These are phyloP conservation scores for Parietaria judaica DNA, from an alignment of 306 rosid genomes.

Conservation along the genomic window DNA sequence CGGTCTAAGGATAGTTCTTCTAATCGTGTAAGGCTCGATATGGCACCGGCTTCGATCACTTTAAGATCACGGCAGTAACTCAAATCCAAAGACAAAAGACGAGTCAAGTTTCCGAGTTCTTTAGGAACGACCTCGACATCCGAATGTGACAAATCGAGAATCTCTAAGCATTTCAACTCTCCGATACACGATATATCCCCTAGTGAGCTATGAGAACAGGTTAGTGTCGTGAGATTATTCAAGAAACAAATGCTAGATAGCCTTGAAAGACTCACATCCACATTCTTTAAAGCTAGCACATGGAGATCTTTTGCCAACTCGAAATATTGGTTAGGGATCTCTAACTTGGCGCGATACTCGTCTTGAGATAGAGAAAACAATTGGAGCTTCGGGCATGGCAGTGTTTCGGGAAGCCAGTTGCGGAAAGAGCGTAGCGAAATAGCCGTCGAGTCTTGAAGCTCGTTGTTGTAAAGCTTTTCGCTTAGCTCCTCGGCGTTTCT, in stretches of 20 bases:
- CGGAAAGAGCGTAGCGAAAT: neutral
- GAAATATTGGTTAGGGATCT: neutral
- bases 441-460: neutral
- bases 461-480: neutral
- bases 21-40: neutral
- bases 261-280: neutral
- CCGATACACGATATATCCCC: neutral
- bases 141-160: neutral
- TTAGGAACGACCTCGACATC: accelerated
- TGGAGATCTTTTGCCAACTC: neutral
- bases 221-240: neutral
- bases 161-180: neutral
- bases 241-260: neutral
- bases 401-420: neutral
- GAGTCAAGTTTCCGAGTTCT: neutral
- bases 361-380: no score
- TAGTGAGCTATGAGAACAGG: neutral
- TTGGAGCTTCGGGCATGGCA: neutral
- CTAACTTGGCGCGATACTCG: no score
- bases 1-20: neutral
- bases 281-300: neutral
- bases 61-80: accelerated
- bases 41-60: neutral
- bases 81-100: neutral
- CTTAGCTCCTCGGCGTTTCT: neutral